Percentiles rank a stretch among this genome's conserved stretches.
phyloP scores from a whole-genome alignment of 2,329 filamentous ascomycete species.

The Rhinocladiella mackenziei region DNA sequence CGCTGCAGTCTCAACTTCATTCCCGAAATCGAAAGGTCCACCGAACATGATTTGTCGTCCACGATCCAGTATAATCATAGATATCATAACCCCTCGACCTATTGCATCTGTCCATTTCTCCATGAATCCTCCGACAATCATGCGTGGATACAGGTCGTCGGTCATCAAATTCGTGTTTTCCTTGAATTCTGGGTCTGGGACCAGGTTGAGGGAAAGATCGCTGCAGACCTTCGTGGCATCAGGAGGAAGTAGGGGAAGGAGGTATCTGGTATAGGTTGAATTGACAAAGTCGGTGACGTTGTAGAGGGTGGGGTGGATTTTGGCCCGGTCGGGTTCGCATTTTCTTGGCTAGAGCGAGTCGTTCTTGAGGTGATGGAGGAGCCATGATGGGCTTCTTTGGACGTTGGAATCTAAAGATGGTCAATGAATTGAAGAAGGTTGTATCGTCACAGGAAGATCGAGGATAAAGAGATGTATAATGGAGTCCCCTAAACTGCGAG shows the following conservation, averaged over 20 bases:
- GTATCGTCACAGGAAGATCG: too few species aligned
- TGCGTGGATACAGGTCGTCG: conserved; percentile 19
- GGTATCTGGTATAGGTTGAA: conserved; percentile 14
- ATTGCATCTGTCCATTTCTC: conserved; percentile 16
- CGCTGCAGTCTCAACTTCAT: conserved; percentile 15
- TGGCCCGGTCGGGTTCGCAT: conserved; percentile 4
- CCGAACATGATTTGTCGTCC: conserved; percentile 12
- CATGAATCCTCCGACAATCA: conserved; percentile 6
- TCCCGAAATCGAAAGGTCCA: conserved; percentile 13
- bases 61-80: conserved; percentile 10
- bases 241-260: conserved; percentile 13
- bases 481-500: too few species aligned
- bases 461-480: too few species aligned
- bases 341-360: conserved; percentile 11
- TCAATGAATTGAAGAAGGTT: neutral
- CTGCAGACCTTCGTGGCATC: conserved; percentile 10
- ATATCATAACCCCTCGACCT: conserved; percentile 10
- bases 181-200: neutral
- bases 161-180: conserved; percentile 8
- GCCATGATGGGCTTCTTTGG: neutral
- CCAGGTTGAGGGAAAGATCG: conserved; percentile 4
- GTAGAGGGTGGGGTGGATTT: conserved; percentile 15
- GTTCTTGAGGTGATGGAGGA: conserved; percentile 12
- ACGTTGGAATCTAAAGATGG: neutral
- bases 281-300: conserved; percentile 15